Base-by-base conservation (phyloP, 176 grass and related monocot genomes). In the Carex scoparia region DNA sequence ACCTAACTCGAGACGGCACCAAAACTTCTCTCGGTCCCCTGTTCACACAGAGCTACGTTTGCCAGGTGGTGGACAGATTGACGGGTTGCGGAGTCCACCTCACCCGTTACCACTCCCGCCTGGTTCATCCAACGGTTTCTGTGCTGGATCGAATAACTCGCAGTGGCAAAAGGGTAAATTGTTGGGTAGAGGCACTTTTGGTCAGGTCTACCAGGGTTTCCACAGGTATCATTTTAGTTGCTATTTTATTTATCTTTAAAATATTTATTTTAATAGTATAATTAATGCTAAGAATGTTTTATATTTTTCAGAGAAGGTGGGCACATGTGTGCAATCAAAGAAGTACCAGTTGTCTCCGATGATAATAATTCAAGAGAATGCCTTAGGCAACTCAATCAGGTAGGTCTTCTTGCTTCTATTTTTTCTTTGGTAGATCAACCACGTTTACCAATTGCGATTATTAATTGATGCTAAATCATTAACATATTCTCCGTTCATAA, bases 261-360 rank as follows among this genome's bases (percentile, higher is more conserved):
- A 54, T 65, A 69, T 83, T 67, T 83, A 46, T 83, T 18, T 69
- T 83, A 3, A 33, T 57, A 46, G 44, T 54, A 83, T 69, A 81
- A 7, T 82, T 49, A 48, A 83, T 51, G 49, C 28, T 67, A 55
- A 81, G 13, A 54, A 69, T 83, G 13, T 10, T 79, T 44, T 59
- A 46, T 48, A 27, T 28, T 46, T 81, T 90, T 6, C 91, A 98
- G 96, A 81, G 87, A 92, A 86, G 91, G 96, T 1, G 96, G 93
- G 32, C 93, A 92, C 64, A 92, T 95, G 93, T 99, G 97, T 92
- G 97, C 97, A 84, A 94, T 99, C 91, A 99, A 99, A 91, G 97
- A 99, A 86, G 97, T 99, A 79, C 88, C 91, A 63, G 88, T 95
- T 74, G 92, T 99, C 85, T 92, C 93, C 84, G 97, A 99, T 84